Conservation (phyloP, 2,329 filamentous ascomycete genomes). For the Geosmithia flava region DNA sequence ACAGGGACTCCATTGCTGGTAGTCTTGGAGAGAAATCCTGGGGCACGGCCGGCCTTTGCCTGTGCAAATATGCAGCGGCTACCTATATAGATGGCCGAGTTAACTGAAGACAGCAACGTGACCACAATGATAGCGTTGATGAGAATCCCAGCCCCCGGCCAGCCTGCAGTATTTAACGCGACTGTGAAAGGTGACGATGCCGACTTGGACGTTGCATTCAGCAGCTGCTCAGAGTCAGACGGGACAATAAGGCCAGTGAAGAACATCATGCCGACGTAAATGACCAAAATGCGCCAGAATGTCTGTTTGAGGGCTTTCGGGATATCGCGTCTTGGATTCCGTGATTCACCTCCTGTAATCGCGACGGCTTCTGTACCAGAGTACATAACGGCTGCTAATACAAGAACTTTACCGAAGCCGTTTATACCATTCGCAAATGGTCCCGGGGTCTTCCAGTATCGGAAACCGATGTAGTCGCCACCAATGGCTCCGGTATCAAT, state of each 20-base stretch:
- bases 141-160: slow-evolving; percentile 13
- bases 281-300: slow-evolving; percentile 14
- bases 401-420: slow-evolving; percentile 5
- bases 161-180: slow-evolving; percentile 20
- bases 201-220: slow-evolving; percentile 31
- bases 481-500: slow-evolving; percentile 9
- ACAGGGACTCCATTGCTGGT: slow-evolving; percentile 27
- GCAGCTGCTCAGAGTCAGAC: slow-evolving; percentile 34
- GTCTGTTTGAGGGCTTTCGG: slow-evolving; percentile 11
- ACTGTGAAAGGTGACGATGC: slow-evolving; percentile 38
- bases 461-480: slow-evolving; percentile 8
- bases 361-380: slow-evolving; percentile 7
- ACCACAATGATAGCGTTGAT: slow-evolving; percentile 43
- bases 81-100: slow-evolving; percentile 41
- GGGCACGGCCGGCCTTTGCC: slow-evolving; percentile 38
- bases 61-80: slow-evolving; percentile 41
- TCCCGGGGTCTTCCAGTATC: slow-evolving; percentile 3
- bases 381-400: slow-evolving; percentile 6
- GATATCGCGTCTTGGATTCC: slow-evolving; percentile 31
- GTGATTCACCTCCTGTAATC: slow-evolving; percentile 11
- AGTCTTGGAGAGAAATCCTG: slow-evolving; percentile 36
- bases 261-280: slow-evolving; percentile 36
- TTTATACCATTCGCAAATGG: slow-evolving; percentile 5
- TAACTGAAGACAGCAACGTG: slow-evolving; percentile 35
- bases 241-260: slow-evolving; percentile 41